phyloP scores from a whole-genome alignment of 805 yeast species.

The Millerozyma miso region DNA sequence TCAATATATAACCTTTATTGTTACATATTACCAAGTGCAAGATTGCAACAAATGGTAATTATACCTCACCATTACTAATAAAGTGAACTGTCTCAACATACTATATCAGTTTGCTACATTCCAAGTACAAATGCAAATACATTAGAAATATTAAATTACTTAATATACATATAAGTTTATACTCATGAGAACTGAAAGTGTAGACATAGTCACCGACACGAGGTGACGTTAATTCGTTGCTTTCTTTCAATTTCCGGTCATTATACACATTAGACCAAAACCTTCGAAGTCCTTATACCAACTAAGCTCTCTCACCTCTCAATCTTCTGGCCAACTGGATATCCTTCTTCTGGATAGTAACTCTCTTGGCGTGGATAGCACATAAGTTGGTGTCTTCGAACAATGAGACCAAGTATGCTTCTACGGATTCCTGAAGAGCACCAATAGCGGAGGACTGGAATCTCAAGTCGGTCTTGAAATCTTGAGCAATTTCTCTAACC shows the following conservation, averaged over 20 bases:
- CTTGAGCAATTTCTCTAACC: conserved; percentile 48
- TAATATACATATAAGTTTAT: not conserved
- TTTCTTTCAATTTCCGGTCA: no score
- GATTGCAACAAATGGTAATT: no score
- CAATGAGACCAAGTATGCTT: conserved; percentile 46
- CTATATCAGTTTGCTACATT: not conserved
- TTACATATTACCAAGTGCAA: no score
- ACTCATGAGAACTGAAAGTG: not conserved
- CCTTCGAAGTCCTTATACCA: not conserved
- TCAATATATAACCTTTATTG: no score
- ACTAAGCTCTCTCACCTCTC: conserved; percentile 47
- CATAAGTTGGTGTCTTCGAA: conserved; percentile 49
- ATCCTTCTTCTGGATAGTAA: conserved; percentile 48
- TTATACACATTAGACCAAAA: no score
- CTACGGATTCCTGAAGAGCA: conserved; percentile 48
- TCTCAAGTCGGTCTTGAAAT: conserved; percentile 47
- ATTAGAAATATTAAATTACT: not conserved
- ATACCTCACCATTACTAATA: no score
- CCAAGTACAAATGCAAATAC: not conserved
- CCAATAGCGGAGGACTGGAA: conserved; percentile 48
- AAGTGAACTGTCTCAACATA: no score
- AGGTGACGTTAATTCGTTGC: no score
- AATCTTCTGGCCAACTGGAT: conserved; percentile 49
- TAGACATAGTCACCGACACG: not conserved
- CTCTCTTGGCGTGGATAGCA: conserved; percentile 51